Conservation (phyloP, 441 rosid genomes). For the Omphalea diandra region DNA sequence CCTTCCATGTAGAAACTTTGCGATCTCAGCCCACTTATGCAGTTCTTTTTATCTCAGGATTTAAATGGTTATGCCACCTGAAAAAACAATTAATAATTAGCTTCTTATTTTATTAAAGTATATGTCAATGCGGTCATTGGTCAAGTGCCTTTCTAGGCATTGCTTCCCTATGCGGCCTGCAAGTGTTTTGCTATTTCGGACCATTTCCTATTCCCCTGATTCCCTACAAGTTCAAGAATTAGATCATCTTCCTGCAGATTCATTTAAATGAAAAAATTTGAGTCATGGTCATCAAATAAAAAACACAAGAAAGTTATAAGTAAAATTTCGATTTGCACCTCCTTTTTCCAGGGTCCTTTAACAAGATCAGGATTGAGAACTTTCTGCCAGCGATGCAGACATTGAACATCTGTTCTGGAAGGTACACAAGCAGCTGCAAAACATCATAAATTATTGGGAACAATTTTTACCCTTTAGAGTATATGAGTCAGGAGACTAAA, state of each 20-base stretch:
- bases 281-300: background rate
- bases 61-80: slow-evolving; percentile 97
- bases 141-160: slow-evolving; percentile 45
- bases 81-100: background rate
- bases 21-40: slow-evolving; percentile 93
- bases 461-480: background rate
- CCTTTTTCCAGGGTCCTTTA: slow-evolving; percentile 91
- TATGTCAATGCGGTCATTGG: too few relatives aligned
- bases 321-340: slow-evolving; percentile 37
- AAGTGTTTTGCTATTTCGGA: slow-evolving; percentile 34
- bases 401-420: slow-evolving; percentile 80
- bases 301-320: too few relatives aligned
- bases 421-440: slow-evolving; percentile 72
- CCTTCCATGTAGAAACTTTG: slow-evolving; percentile 93
- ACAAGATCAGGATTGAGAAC: slow-evolving; percentile 87
- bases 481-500: background rate
- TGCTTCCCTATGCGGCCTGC: slow-evolving; percentile 37
- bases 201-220: slow-evolving; percentile 43
- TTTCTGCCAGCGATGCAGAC: slow-evolving; percentile 94
- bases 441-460: background rate
- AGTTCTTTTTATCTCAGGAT: slow-evolving; percentile 83
- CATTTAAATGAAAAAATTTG: background rate
- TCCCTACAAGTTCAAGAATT: slow-evolving; percentile 60
- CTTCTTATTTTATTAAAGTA: background rate
- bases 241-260: slow-evolving; percentile 73